Evolutionary conservation across 2,329 filamentous ascomycete species (phyloP).

Genomic region (Coniochaeta prunicola): DNA sequence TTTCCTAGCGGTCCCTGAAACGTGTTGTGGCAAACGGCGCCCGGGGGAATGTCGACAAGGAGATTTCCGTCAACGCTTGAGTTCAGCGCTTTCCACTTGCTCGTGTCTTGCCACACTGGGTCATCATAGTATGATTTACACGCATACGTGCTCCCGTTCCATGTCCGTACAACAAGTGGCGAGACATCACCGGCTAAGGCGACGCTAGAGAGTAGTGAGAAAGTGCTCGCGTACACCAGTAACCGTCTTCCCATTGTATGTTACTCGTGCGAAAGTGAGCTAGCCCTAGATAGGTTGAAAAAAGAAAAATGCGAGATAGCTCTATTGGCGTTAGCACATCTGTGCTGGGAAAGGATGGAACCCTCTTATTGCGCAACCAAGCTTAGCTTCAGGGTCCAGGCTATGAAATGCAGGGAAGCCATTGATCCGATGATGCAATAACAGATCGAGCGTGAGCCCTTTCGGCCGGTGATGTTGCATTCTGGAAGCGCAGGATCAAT

Average conservation of each 20-base stretch:
- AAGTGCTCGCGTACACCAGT: not conserved
- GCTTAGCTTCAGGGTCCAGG: not conserved
- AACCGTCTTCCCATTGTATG: not conserved
- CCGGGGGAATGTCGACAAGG: conserved; percentile 21
- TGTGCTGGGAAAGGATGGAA: not conserved
- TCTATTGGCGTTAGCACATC: not conserved
- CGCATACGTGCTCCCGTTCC: conserved; percentile 12
- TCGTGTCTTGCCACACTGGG: conserved; percentile 15
- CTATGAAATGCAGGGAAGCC: not conserved
- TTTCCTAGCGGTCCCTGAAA: conserved; percentile 29
- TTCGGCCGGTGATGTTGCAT: not conserved
- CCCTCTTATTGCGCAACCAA: not conserved
- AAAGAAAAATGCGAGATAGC: not conserved
- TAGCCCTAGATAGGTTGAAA: not conserved
- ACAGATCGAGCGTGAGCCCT: not conserved
- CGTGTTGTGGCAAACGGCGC: conserved; percentile 24
- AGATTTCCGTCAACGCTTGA: conserved; percentile 27
- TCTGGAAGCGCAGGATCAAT: not conserved
- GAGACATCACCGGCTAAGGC: not conserved
- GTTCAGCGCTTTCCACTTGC: conserved; percentile 21
- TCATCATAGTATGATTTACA: conserved; percentile 20
- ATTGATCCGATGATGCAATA: not conserved
- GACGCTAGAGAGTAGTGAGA: not conserved
- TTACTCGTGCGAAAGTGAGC: not conserved
- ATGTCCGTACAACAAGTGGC: conserved; percentile 4